These are phyloP conservation scores for Alternaria brassicicola DNA, from an alignment of 2,329 filamentous ascomycete species.

Conservation along the genomic window DNA sequence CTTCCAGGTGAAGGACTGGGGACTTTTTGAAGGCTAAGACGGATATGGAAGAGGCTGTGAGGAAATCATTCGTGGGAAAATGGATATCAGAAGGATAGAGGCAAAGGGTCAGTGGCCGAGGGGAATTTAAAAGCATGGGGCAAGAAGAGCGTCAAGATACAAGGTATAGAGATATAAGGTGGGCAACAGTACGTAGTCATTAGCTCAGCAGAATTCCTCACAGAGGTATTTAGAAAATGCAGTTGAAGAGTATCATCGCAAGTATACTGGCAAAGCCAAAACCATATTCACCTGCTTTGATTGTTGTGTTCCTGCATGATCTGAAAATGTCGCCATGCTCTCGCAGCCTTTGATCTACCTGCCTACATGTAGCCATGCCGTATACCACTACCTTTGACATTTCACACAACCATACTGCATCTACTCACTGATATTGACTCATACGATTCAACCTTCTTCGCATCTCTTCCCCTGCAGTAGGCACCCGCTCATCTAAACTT, in stretches of 20 bases:
- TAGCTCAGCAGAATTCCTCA: neutral
- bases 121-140: neutral
- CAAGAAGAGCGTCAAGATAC: neutral
- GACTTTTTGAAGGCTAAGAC: conserved; percentile 62
- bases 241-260: neutral
- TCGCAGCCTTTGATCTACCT: neutral
- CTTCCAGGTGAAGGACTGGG: conserved; percentile 82
- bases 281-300: neutral
- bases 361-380: neutral
- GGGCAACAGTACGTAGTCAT: neutral
- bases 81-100: neutral
- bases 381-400: neutral
- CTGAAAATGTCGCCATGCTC: neutral
- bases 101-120: neutral
- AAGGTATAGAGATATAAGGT: neutral
- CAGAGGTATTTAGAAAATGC: neutral
- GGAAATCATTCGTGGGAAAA: neutral
- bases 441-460: conserved; percentile 28
- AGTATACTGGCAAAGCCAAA: neutral
- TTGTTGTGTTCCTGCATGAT: neutral
- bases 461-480: conserved; percentile 33
- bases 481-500: conserved; percentile 16
- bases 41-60: neutral
- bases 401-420: neutral
- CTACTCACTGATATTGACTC: neutral